A percentile compares a stretch with the other conserved stretches of the same genome.
These are phyloP conservation scores for Neospermospora avenae DNA, from an alignment of 2,329 filamentous ascomycete species.

Conservation along the genomic window DNA sequence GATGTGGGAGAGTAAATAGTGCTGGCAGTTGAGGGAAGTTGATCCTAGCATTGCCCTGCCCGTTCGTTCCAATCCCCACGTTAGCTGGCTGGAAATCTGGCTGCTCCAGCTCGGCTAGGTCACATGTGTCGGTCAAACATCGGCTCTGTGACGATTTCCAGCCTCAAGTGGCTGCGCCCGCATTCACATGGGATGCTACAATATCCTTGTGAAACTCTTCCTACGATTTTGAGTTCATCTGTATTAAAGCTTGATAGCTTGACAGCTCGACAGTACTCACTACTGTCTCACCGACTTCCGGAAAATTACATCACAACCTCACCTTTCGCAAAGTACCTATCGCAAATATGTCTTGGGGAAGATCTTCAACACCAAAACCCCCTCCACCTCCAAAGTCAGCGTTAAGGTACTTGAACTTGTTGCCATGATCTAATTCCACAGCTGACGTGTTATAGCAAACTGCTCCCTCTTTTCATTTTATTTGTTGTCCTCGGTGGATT, in stretches of 20 bases:
- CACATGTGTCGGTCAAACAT: neutral
- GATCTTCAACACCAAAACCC: conserved; percentile 25
- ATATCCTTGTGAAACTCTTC: conserved; percentile 2
- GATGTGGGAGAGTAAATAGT: neutral
- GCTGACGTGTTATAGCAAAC: conserved; percentile 38
- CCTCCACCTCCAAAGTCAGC: conserved; percentile 35
- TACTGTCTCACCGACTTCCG: too few relatives aligned
- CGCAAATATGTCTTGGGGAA: conserved; percentile 37
- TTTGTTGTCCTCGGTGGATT: conserved; percentile 53
- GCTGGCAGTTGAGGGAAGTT: neutral
- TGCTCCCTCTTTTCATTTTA: conserved; percentile 65
- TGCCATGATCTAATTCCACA: neutral
- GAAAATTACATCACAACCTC: neutral
- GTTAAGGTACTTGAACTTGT: conserved; percentile 28
- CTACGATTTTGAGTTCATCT: neutral
- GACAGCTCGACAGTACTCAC: too few relatives aligned
- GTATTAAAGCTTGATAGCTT: too few relatives aligned
- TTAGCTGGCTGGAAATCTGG: conserved; percentile 13
- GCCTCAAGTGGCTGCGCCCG: neutral
- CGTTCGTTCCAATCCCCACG: neutral
- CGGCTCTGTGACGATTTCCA: neutral
- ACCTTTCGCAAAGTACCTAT: conserved; percentile 1
- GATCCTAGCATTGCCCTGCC: conserved; percentile 12
- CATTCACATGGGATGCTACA: conserved; percentile 2
- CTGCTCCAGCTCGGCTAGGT: neutral